A percentile compares a stretch with the other conserved stretches of the same genome.
These are phyloP conservation scores for Talaromyces sp. DNA, from an alignment of 2,329 filamentous ascomycete genomes.

Conservation along the genomic window DNA sequence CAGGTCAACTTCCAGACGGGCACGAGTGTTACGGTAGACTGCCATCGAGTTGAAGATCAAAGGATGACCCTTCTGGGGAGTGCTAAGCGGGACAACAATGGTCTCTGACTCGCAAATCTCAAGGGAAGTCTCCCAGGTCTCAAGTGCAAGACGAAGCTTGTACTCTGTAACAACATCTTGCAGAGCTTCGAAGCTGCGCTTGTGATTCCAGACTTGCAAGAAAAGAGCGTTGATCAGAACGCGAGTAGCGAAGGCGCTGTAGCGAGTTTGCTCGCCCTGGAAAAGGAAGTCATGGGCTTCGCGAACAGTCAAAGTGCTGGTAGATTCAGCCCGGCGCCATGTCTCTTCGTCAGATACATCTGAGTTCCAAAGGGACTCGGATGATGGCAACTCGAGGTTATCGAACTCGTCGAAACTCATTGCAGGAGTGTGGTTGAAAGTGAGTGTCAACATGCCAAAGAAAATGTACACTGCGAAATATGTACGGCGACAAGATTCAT, in stretches of 20 bases:
- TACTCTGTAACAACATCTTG: conserved; percentile 98
- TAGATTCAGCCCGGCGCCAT: conserved; percentile 78
- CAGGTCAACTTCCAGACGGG: conserved; percentile 89
- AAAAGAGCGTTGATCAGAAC: conserved; percentile 99
- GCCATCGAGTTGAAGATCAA: conserved; percentile 98
- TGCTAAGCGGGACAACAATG: conserved; percentile 84
- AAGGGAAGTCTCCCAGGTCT: conserved; percentile 98
- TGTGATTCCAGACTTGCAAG: conserved; percentile 98
- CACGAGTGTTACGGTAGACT: conserved; percentile 90
- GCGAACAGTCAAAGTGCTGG: conserved; percentile 81
- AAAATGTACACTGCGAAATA: conserved; percentile 99
- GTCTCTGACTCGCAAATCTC: conserved; percentile 91
- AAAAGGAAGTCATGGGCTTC: conserved; percentile 94
- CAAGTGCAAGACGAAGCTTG: conserved; percentile 90
- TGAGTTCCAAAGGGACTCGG: conserved; percentile 91
- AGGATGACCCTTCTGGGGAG: conserved; percentile 93
- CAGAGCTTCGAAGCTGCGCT: conserved; percentile 94
- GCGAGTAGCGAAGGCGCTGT: conserved; percentile 94
- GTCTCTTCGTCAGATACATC: conserved; percentile 73
- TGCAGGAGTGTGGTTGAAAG: conserved; percentile 96
- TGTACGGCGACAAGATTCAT: conserved; percentile 92
- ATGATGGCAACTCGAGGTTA: conserved; percentile 86
- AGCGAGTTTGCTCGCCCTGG: conserved; percentile 85
- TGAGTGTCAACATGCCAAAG: conserved; percentile 91
- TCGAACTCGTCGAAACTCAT: conserved; percentile 99